Percentiles rank a stretch among this genome's conserved stretches.
Evolutionary conservation across 1,284 basidiomycete species (phyloP).

Genomic region (Cryptococcus floricola): DNA sequence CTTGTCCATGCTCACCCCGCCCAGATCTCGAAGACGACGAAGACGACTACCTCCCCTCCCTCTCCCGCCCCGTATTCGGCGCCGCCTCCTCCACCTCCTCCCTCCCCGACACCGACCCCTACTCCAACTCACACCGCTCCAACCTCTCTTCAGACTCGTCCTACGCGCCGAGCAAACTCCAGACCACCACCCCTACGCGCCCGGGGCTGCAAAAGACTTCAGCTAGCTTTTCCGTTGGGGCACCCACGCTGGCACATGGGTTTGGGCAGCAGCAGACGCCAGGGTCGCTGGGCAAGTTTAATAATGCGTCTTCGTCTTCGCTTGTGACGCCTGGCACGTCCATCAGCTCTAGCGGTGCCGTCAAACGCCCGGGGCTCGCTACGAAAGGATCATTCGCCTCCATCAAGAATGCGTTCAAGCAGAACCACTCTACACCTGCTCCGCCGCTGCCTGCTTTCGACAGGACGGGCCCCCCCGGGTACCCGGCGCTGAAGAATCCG

Average conservation of each 20-base stretch:
- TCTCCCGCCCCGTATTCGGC: conserved; percentile 26
- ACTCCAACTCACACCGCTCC: conserved; percentile 22
- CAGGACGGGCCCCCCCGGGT: conserved; percentile 25
- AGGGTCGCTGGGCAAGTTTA: conserved; percentile 33
- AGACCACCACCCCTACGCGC: conserved; percentile 23
- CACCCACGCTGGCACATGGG: conserved; percentile 9
- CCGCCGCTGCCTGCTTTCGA: conserved; percentile 38
- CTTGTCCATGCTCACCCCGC: not conserved
- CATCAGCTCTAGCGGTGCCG: conserved; percentile 39
- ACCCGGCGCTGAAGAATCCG: conserved; percentile 45
- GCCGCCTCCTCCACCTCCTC: conserved; percentile 16
- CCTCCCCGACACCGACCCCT: conserved; percentile 18
- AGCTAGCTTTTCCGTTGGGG: conserved; percentile 20
- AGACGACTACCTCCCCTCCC: conserved; percentile 36
- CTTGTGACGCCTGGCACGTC: conserved; percentile 29
- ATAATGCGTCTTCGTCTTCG: conserved; percentile 51
- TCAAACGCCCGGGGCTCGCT: conserved; percentile 69
- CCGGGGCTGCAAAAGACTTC: conserved; percentile 22
- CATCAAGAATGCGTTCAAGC: conserved; percentile 81
- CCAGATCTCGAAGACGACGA: conserved; percentile 46
- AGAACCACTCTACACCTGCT: conserved; percentile 14
- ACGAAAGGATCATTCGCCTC: conserved; percentile 70
- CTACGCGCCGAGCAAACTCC: conserved; percentile 9
- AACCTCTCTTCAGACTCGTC: conserved; percentile 24
- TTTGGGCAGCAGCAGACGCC: not conserved